Evolutionary conservation across 2,329 filamentous ascomycete species (phyloP).

Genomic region (Colletotrichum salicis): DNA sequence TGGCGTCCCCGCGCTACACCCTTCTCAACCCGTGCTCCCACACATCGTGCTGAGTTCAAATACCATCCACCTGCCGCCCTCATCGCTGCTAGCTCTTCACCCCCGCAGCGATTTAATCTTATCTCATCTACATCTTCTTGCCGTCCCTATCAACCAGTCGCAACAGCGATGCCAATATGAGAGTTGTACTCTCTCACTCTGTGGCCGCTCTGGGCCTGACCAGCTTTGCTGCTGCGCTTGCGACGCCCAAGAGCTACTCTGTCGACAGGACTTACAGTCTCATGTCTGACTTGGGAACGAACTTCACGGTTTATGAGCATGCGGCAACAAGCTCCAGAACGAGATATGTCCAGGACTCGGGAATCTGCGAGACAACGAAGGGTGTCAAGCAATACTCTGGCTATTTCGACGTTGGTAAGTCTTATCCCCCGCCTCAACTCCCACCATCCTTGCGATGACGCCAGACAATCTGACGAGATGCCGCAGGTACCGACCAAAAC

Average conservation of each 20-base stretch:
- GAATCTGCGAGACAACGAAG: slow-evolving; percentile 61
- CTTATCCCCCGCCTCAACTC: background rate
- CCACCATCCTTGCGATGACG: background rate
- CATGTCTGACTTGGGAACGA: slow-evolving; percentile 37
- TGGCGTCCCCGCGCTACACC: background rate
- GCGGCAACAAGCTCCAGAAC: slow-evolving; percentile 55
- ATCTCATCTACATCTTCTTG: background rate
- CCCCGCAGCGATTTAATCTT: background rate
- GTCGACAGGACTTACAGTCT: slow-evolving; percentile 34
- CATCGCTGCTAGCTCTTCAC: background rate
- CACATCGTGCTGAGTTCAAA: slow-evolving; percentile 5
- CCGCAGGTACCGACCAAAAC: slow-evolving; percentile 46
- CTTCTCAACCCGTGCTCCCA: background rate
- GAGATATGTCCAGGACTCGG: slow-evolving; percentile 61
- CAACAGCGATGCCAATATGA: background rate
- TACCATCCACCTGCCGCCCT: slow-evolving; percentile 6
- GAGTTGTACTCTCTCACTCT: background rate
- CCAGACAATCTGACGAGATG: slow-evolving; percentile 35
- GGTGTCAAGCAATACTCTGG: slow-evolving; percentile 63
- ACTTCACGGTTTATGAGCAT: slow-evolving; percentile 60
- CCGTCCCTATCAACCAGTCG: background rate
- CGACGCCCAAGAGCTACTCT: slow-evolving; percentile 12
- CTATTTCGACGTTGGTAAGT: slow-evolving; percentile 57
- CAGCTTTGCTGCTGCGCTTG: background rate
- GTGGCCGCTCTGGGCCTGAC: slow-evolving; percentile 21